Conservation (phyloP, 352 stramenopile genomes). For the Vaucheria bursata region DNA sequence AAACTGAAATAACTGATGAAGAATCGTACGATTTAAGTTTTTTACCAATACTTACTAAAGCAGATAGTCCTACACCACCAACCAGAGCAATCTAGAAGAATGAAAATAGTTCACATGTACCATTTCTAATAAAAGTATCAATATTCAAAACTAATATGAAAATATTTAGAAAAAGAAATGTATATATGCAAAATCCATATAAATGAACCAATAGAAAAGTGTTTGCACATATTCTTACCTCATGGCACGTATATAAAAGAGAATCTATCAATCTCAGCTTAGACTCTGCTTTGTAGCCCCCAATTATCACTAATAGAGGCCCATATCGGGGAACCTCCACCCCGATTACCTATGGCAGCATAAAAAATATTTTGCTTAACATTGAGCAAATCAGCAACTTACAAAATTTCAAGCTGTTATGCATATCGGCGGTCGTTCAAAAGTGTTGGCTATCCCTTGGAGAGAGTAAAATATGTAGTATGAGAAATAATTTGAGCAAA, state of each 20-base stretch:
- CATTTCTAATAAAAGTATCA: background rate
- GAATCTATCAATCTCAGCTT: conserved; percentile 34
- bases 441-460: no score
- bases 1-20: conserved; percentile 6
- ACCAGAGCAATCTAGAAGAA: conserved; percentile 3
- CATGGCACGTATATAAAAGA: conserved; percentile 13
- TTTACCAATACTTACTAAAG: background rate
- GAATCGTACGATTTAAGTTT: conserved; percentile 1
- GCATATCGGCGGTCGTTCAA: no score
- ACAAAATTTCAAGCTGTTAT: no score
- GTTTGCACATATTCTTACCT: background rate
- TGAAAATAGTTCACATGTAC: background rate
- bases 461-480: no score
- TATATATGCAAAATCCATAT: background rate
- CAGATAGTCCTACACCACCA: background rate
- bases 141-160: background rate
- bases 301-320: conserved; percentile 28
- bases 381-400: no score
- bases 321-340: no score
- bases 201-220: background rate
- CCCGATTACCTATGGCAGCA: no score
- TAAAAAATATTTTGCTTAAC: no score
- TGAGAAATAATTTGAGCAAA: no score
- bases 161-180: background rate
- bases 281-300: conserved; percentile 15